These are phyloP conservation scores for Quercus rubra DNA, from an alignment of 306 rosid species.

Conservation along the genomic window DNA sequence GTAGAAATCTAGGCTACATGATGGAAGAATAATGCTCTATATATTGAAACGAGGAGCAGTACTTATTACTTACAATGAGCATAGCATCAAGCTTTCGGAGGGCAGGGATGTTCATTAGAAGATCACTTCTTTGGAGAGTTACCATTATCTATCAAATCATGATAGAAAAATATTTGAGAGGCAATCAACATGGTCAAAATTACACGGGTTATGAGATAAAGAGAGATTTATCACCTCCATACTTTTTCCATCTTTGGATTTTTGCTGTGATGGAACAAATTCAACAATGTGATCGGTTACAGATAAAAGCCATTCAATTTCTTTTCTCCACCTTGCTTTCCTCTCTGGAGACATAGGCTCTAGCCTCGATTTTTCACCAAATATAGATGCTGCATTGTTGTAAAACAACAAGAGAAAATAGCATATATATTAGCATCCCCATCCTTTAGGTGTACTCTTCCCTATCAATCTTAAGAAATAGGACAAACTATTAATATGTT, in stretches of 20 bases:
- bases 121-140: slow-evolving; percentile 80
- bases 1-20: slow-evolving; percentile 1
- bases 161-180: background rate
- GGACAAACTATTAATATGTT: too few species aligned
- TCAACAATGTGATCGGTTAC: slow-evolving; percentile 91
- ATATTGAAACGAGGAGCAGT: background rate
- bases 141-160: slow-evolving; percentile 70
- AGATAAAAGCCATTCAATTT: slow-evolving; percentile 83
- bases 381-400: slow-evolving; percentile 68
- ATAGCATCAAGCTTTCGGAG: slow-evolving; percentile 80
- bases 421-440: background rate
- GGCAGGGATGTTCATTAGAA: slow-evolving; percentile 79
- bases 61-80: slow-evolving; percentile 66
- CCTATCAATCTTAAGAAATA: too few species aligned
- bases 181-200: background rate
- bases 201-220: background rate
- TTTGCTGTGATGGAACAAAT: slow-evolving; percentile 73
- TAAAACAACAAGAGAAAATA: background rate
- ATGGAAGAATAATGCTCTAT: background rate
- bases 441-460: background rate
- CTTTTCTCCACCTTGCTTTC: slow-evolving; percentile 81
- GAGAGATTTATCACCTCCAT: slow-evolving; percentile 62
- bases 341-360: slow-evolving; percentile 67
- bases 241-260: slow-evolving; percentile 56
- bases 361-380: slow-evolving; percentile 73